Evolutionary conservation across 2,329 filamentous ascomycete species (phyloP).

Genomic region (Pezicula neosporulosa): DNA sequence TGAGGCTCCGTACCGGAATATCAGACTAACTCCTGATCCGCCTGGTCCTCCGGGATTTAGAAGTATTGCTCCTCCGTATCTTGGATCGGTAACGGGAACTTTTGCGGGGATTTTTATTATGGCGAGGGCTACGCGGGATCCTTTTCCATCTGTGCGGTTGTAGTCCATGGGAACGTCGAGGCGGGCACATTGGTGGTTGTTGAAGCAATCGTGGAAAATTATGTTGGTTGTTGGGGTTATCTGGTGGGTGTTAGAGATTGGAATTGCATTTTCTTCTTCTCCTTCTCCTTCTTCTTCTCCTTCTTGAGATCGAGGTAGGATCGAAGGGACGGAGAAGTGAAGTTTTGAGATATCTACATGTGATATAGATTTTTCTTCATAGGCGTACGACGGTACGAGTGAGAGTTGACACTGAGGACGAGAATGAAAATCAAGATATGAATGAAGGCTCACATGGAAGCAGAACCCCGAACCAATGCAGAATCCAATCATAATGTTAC

Average conservation of each 20-base stretch:
- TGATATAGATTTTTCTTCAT: too few species aligned
- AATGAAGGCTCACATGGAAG: too few species aligned
- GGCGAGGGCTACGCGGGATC: conserved; percentile 30
- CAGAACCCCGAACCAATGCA: too few species aligned
- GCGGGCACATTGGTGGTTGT: conserved; percentile 34
- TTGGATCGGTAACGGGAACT: conserved; percentile 30
- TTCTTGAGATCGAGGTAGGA: neutral
- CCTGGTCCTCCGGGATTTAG: conserved; percentile 39
- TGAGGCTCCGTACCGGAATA: conserved; percentile 19
- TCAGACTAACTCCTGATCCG: conserved; percentile 29
- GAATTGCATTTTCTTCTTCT: neutral
- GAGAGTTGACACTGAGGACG: too few species aligned
- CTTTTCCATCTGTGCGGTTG: conserved; percentile 22
- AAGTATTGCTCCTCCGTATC: conserved; percentile 34
- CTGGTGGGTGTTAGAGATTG: conserved; percentile 5
- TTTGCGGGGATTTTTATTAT: conserved; percentile 35
- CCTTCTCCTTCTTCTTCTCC: too few species aligned
- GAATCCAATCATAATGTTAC: too few species aligned
- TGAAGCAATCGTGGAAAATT: conserved; percentile 31
- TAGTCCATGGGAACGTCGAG: conserved; percentile 38
- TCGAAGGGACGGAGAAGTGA: neutral
- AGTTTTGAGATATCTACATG: too few species aligned
- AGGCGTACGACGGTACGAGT: too few species aligned
- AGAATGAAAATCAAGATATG: too few species aligned
- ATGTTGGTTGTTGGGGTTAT: conserved; percentile 13